phyloP scores from a whole-genome alignment of 2,329 filamentous ascomycete species.

The Fonsecaea monophora region DNA sequence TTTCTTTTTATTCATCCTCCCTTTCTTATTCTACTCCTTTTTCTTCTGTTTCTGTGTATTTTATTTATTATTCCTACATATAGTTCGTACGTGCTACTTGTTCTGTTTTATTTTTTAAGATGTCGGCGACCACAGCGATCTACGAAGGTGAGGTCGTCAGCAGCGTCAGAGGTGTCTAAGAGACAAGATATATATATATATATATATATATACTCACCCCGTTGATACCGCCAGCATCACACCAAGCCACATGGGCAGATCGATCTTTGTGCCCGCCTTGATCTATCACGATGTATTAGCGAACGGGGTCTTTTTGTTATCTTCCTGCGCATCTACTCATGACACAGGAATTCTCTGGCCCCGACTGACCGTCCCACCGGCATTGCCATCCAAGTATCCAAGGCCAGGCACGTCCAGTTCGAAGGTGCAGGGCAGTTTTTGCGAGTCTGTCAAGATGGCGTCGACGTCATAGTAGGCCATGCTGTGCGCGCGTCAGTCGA shows the following conservation, averaged over 20 bases:
- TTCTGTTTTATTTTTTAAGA: too few species aligned
- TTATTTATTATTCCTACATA: too few species aligned
- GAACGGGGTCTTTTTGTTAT: background rate
- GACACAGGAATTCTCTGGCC: background rate
- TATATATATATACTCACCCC: conserved; percentile 47
- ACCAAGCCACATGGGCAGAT: conserved; percentile 90
- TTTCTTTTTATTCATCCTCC: too few species aligned
- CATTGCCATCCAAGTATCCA: conserved; percentile 87
- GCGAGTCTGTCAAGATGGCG: conserved; percentile 58
- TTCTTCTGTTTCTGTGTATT: too few species aligned
- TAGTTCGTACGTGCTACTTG: too few species aligned
- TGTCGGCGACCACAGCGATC: too few species aligned
- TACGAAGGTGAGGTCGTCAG: too few species aligned
- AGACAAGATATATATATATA: too few species aligned
- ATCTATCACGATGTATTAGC: conserved; percentile 57
- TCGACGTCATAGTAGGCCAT: conserved; percentile 55
- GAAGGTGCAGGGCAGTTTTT: conserved; percentile 97
- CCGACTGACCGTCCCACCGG: conserved; percentile 61
- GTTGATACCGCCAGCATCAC: conserved; percentile 81
- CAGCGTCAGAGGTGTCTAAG: too few species aligned
- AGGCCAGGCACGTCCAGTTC: conserved; percentile 86
- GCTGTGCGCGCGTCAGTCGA: too few species aligned
- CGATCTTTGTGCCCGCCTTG: conserved; percentile 78
- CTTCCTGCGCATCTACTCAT: conserved; percentile 1
- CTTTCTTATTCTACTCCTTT: too few species aligned